A percentile compares a stretch with the other conserved stretches of the same genome.
These are phyloP conservation scores for Cylindrotheca fusiformis DNA, from an alignment of 108 stramenopile genomes.

Conservation along the genomic window DNA sequence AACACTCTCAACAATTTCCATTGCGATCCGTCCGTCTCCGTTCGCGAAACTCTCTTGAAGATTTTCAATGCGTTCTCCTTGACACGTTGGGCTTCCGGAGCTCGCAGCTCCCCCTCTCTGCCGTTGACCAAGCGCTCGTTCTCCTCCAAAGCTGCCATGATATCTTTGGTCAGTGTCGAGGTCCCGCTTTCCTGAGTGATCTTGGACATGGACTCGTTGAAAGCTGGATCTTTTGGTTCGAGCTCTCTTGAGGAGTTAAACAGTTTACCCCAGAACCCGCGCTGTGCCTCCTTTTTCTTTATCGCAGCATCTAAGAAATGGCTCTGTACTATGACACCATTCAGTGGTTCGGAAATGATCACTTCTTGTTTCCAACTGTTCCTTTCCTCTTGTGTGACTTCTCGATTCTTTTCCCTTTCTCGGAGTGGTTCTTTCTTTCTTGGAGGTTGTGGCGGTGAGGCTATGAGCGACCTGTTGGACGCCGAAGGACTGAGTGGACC, in stretches of 20 bases:
- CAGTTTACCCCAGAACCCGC: background rate
- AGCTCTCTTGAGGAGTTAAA: background rate
- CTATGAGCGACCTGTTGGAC: background rate
- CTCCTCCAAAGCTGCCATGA: background rate
- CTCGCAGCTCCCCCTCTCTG: background rate
- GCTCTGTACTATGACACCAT: background rate
- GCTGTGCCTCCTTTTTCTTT: background rate
- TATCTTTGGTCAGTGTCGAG: background rate
- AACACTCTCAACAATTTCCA: background rate
- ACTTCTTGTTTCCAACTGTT: background rate
- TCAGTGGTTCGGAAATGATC: background rate
- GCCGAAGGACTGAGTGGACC: background rate
- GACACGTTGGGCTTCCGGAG: background rate
- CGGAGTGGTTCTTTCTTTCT: background rate
- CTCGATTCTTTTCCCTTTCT: background rate
- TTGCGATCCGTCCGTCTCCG: background rate
- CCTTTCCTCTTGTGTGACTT: background rate
- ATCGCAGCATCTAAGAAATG: background rate
- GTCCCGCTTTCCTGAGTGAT: background rate
- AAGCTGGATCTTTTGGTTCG: background rate
- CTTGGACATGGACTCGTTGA: too few species aligned
- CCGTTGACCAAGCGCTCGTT: background rate
- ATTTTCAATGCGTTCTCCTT: background rate
- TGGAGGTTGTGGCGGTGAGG: background rate
- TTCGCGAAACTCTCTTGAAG: background rate